A percentile compares a stretch with the other conserved stretches of the same genome.
Conservation (phyloP, 2,329 filamentous ascomycete species). For the Saccharata proteae region DNA sequence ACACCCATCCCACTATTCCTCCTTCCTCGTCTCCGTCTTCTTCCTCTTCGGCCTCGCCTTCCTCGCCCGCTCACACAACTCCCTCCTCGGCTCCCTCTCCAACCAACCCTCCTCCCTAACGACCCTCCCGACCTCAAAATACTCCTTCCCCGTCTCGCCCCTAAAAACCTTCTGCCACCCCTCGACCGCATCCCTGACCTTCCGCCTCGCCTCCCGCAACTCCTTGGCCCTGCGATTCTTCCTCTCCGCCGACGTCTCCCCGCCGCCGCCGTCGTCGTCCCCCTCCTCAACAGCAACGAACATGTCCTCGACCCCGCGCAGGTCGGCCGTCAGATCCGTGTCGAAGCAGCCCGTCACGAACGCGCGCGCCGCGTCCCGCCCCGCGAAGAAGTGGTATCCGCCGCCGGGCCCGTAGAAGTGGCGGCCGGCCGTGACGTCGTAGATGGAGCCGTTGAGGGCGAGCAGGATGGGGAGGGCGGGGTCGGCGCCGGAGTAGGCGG, state of each 20-base stretch:
- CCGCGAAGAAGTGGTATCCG: slow-evolving; percentile 76
- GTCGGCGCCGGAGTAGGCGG: slow-evolving; percentile 66
- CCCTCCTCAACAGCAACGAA: slow-evolving; percentile 50
- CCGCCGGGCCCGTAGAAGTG: slow-evolving; percentile 54
- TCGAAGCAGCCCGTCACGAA: slow-evolving; percentile 91
- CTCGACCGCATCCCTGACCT: slow-evolving; percentile 54
- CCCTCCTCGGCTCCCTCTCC: slow-evolving; percentile 42
- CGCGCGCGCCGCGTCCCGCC: slow-evolving; percentile 71
- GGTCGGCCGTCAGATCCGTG: slow-evolving; percentile 71
- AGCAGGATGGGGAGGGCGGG: slow-evolving; percentile 70
- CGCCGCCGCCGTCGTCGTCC: slow-evolving; percentile 36
- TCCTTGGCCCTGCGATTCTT: slow-evolving; percentile 51
- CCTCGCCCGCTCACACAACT: slow-evolving; percentile 60
- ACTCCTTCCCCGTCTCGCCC: slow-evolving; percentile 59
- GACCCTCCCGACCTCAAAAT: slow-evolving; percentile 67
- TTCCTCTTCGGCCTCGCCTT: slow-evolving; percentile 48
- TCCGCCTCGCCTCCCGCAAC: slow-evolving; percentile 47
- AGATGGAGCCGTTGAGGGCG: slow-evolving; percentile 77
- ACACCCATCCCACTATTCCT: slow-evolving; percentile 6
- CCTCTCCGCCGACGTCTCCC: slow-evolving; percentile 19
- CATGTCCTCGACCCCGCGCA: slow-evolving; percentile 79
- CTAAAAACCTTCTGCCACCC: slow-evolving; percentile 78
- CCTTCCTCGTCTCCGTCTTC: slow-evolving; percentile 24
- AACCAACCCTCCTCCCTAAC: slow-evolving; percentile 50
- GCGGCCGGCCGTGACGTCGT: slow-evolving; percentile 59